Conservation (phyloP, 2,329 filamentous ascomycete genomes). For the Curvularia sp. region DNA sequence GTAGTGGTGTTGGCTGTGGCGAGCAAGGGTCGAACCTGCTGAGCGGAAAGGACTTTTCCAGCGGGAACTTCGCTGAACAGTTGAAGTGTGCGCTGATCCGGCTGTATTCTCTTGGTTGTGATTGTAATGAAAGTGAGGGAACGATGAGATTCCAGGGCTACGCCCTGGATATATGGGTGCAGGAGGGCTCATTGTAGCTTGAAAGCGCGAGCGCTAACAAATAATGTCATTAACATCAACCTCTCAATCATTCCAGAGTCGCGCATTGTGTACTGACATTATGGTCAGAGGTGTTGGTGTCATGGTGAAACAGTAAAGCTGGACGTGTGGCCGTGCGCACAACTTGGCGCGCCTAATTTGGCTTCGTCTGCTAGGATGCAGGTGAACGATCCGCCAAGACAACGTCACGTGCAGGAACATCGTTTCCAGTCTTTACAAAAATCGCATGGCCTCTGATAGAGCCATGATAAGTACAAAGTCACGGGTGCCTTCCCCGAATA, state of each 20-base stretch:
- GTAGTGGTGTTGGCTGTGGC: slow-evolving; percentile 4
- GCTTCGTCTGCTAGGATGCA: slow-evolving; percentile 1
- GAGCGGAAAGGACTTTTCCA: slow-evolving; percentile 7
- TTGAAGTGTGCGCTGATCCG: not conserved
- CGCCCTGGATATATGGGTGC: not conserved
- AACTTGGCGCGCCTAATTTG: slow-evolving; percentile 4
- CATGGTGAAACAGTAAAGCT: slow-evolving; percentile 2
- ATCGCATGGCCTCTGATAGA: not conserved
- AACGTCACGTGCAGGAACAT: slow-evolving; percentile 10
- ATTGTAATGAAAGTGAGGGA: not conserved
- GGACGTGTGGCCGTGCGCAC: not conserved
- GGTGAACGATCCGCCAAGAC: slow-evolving; percentile 20
- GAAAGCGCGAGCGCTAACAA: slow-evolving; percentile 1
- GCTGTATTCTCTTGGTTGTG: not conserved
- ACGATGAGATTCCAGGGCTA: not conserved
- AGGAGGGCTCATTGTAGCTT: slow-evolving; percentile 9
- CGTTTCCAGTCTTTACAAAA: not conserved
- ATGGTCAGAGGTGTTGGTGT: not conserved
- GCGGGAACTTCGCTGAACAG: not conserved
- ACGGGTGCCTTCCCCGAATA: not conserved
- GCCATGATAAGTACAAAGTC: not conserved
- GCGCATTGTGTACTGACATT: not conserved
- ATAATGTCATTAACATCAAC: not conserved
- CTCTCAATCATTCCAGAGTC: not conserved
- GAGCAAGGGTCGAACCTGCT: not conserved